Evolutionary conservation across 768 basidiomycete genomes (phyloP).

Genomic region (Boletus fagicola): DNA sequence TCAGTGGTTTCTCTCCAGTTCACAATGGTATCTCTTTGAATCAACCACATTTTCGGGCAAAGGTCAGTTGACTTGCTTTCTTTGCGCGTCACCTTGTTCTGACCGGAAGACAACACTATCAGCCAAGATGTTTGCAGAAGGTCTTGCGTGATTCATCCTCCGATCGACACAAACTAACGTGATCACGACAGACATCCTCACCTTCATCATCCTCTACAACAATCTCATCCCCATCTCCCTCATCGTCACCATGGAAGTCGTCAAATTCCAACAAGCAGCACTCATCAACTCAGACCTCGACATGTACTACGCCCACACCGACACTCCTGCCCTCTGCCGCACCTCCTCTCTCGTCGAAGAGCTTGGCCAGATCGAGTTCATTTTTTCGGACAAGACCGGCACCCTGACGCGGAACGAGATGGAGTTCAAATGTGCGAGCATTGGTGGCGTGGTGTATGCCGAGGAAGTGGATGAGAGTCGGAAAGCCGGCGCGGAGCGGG

Average conservation of each 20-base stretch:
- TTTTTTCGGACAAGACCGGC: conserved; percentile 94
- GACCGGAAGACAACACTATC: background rate
- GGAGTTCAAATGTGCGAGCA: conserved; percentile 90
- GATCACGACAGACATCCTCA: conserved; percentile 73
- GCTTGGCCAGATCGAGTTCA: conserved; percentile 95
- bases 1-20: conserved; percentile 80
- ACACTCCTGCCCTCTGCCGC: conserved; percentile 96
- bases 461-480: conserved; percentile 88
- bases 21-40: conserved; percentile 90
- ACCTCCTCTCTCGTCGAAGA: conserved; percentile 98
- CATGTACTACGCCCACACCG: conserved; percentile 95
- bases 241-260: conserved; percentile 99
- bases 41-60: conserved; percentile 55
- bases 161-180: conserved; percentile 4
- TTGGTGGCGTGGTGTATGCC: conserved; percentile 87
- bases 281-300: conserved; percentile 97
- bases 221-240: conserved; percentile 99
- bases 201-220: conserved; percentile 98
- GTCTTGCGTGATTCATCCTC: conserved; percentile 34
- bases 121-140: conserved; percentile 84
- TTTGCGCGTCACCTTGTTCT: background rate
- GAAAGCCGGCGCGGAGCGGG: conserved; percentile 52
- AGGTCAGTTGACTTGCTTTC: conserved; percentile 43
- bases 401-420: conserved; percentile 97
- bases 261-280: conserved; percentile 97